A percentile compares a stretch with the other conserved stretches of the same genome.
Conservation (phyloP, 2,329 filamentous ascomycete genomes). For the Raffaelea ambrosiae region DNA sequence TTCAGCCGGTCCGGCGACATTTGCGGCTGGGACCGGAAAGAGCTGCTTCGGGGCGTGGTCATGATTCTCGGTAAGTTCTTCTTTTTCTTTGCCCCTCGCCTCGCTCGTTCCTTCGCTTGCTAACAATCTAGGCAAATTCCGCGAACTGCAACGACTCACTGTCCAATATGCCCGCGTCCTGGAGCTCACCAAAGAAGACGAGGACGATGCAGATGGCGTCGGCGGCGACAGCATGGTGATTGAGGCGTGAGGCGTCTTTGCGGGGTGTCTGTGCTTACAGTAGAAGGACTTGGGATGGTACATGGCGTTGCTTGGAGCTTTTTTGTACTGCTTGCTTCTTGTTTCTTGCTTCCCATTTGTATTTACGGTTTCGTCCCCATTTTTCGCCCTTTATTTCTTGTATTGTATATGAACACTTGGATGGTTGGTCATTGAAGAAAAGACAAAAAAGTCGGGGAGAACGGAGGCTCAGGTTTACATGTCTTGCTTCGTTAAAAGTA, state of each 20-base stretch:
- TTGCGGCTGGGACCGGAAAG: conserved; percentile 84
- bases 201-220: conserved; percentile 27
- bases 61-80: conserved; percentile 72
- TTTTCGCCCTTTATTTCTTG: no score
- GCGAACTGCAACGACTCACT: conserved; percentile 88
- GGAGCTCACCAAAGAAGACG: conserved; percentile 47
- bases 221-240: conserved; percentile 11
- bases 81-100: background rate
- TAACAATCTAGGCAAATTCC: conserved; percentile 70
- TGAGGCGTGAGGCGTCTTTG: conserved; percentile 6
- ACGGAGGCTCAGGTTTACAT: no score
- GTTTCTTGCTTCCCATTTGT: no score
- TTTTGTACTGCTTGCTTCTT: no score
- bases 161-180: conserved; percentile 87
- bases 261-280: background rate
- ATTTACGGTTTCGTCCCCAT: no score
- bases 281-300: no score
- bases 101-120: background rate
- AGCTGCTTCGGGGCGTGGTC: conserved; percentile 83
- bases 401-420: no score
- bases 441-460: no score
- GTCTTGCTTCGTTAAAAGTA: no score
- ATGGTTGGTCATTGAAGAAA: no score
- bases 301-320: background rate
- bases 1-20: conserved; percentile 60